phyloP scores from a whole-genome alignment of 2,329 filamentous ascomycete species.

The Arachnomyces sp. region DNA sequence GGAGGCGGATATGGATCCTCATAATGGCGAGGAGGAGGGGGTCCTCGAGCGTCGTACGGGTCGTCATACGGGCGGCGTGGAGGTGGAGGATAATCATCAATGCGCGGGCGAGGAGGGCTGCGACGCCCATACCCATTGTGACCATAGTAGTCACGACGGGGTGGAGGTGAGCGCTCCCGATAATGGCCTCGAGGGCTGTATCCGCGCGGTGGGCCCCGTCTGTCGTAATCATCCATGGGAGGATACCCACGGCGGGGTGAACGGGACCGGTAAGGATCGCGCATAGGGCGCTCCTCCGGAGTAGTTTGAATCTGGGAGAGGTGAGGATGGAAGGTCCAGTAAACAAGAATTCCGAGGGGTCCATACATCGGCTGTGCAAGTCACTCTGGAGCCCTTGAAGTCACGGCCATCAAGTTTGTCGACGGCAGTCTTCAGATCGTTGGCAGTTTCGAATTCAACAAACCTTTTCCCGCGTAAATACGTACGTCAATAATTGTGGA shows the following conservation, averaged over 20 bases:
- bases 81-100: slow-evolving; percentile 64
- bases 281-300: slow-evolving; percentile 59
- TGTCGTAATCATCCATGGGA: slow-evolving; percentile 71
- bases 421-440: slow-evolving; percentile 81
- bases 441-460: slow-evolving; percentile 92
- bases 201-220: slow-evolving; percentile 69
- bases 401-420: slow-evolving; percentile 90
- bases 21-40: slow-evolving; percentile 47
- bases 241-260: slow-evolving; percentile 65
- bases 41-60: slow-evolving; percentile 48
- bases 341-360: slow-evolving; percentile 10
- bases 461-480: slow-evolving; percentile 54
- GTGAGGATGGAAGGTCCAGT: slow-evolving; percentile 20
- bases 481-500: slow-evolving; percentile 16
- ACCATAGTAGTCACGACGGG: slow-evolving; percentile 77
- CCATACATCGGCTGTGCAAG: slow-evolving; percentile 79
- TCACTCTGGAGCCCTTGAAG: slow-evolving; percentile 84
- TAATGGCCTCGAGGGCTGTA: slow-evolving; percentile 83
- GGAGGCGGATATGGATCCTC: slow-evolving; percentile 53
- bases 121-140: slow-evolving; percentile 70
- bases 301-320: slow-evolving; percentile 53
- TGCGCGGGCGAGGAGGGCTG: slow-evolving; percentile 68
- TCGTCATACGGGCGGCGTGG: slow-evolving; percentile 53
- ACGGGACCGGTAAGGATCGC: slow-evolving; percentile 70
- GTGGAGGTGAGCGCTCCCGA: slow-evolving; percentile 74